Evolutionary conservation across 1,139 yeast genomes (phyloP), one percentile per base, ranked within the genome.

Genomic region (Geotrichum phurueaensis): DNA sequence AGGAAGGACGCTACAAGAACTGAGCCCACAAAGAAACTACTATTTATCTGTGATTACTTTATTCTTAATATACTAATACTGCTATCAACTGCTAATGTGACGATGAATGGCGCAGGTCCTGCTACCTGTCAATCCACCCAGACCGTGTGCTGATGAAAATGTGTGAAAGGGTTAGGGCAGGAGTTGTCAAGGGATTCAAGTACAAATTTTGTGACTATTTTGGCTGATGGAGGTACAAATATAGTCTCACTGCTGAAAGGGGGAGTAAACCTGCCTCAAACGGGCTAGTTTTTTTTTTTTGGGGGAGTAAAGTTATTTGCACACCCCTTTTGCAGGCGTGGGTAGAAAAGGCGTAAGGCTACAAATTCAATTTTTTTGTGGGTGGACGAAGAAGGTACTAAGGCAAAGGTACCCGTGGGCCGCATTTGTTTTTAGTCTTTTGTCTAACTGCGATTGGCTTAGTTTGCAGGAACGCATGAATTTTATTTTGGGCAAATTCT

Each of bases 1-100:
- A 54, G 22, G 45, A 54, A 7, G 57, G 57, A 2, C 51, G 57
- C 3, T 54, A 54, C 45, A 27, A 29, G 52, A 54, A 54, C 2
- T 54, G 45, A 51, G 13, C 3, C 39, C n/a, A 6, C n/a, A 33
- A 25, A 25, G 13, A 33, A 33, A n/a, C n/a, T 33, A 13, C 3
- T 33, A 33, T 33, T 33, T 15, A 33, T 33, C 4, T 5, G 39
- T 33, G 39, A 6, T 33, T 33, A 33, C 3, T 33, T 10, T 10
- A 6, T 5, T 10, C 9, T 33, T 33, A 5, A 33, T 33, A 33
- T 10, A 10, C 9, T 31, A 31, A 31, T 31, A 31, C 33, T 31
- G 6, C 10, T 31, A 31, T 31, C 10, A 31, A 31, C n/a, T n/a
- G n/a, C n/a, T n/a, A 31, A 10, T 31, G 33, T 31, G 10, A 31